Conservation (phyloP, 2,329 filamentous ascomycete species). For the Epichloe elymi region DNA sequence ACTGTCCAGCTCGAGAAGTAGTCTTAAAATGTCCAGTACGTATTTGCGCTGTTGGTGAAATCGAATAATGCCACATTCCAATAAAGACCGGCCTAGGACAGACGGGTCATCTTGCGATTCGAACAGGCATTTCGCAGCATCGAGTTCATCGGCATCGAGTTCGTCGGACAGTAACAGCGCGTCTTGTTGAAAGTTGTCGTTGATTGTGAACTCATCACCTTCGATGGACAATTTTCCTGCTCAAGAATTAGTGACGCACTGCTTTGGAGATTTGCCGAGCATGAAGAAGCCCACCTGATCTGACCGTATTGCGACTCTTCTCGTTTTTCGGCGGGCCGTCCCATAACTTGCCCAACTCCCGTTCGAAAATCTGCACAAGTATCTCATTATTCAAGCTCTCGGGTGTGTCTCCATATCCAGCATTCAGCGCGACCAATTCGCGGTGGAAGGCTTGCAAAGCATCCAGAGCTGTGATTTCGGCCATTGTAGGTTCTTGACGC, state of each 20-base stretch:
- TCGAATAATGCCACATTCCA: conserved; percentile 69
- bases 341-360: conserved; percentile 58
- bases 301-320: conserved; percentile 57
- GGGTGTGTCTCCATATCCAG: conserved; percentile 46
- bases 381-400: conserved; percentile 60
- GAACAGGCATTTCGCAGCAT: conserved; percentile 65
- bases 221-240: conserved; percentile 64
- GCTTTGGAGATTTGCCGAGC: not conserved
- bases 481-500: conserved; percentile 42
- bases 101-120: conserved; percentile 57
- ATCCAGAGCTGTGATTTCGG: conserved; percentile 58
- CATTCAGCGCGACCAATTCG: conserved; percentile 65
- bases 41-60: conserved; percentile 81
- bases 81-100: conserved; percentile 55
- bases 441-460: conserved; percentile 74
- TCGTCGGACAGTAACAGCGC: conserved; percentile 74
- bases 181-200: conserved; percentile 76
- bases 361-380: conserved; percentile 55
- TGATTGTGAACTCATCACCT: conserved; percentile 65
- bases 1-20: conserved; percentile 57
- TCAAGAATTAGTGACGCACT: conserved; percentile 6
- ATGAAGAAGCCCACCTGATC: conserved; percentile 40
- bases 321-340: conserved; percentile 65
- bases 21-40: conserved; percentile 68
- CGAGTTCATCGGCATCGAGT: conserved; percentile 77